A percentile compares a stretch with the other conserved stretches of the same genome.
These are phyloP conservation scores for Ascosphaera aggregata DNA, from an alignment of 2,329 filamentous ascomycete species.

Conservation along the genomic window DNA sequence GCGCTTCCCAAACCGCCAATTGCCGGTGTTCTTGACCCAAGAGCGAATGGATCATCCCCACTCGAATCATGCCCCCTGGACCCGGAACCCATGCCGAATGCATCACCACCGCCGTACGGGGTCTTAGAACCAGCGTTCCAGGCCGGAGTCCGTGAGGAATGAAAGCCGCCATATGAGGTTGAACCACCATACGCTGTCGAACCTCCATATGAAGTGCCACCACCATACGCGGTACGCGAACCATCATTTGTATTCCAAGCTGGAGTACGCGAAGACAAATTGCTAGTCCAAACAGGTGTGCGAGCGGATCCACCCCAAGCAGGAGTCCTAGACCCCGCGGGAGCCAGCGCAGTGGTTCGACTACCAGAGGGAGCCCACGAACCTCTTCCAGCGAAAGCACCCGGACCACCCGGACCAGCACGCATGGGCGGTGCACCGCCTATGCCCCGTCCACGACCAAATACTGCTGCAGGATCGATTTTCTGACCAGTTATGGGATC, in stretches of 20 bases:
- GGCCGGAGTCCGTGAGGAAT: conserved; percentile 46
- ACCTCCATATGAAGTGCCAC: conserved; percentile 39
- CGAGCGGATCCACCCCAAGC: conserved; percentile 34
- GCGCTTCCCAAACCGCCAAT: conserved; percentile 29
- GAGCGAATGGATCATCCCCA: conserved; percentile 42
- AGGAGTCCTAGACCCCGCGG: conserved; percentile 19
- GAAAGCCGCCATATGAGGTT: conserved; percentile 15
- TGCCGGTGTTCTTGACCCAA: conserved; percentile 55
- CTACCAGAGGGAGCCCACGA: conserved; percentile 36
- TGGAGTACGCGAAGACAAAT: conserved; percentile 27
- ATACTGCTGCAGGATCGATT: conserved; percentile 41
- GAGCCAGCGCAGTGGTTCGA: conserved; percentile 41
- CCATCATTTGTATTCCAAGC: conserved; percentile 34
- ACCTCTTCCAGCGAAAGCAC: conserved; percentile 20
- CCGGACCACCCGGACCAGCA: conserved; percentile 24
- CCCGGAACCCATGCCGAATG: conserved; percentile 29
- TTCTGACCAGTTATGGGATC: conserved; percentile 53
- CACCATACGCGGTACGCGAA: conserved; percentile 31
- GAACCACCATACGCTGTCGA: conserved; percentile 48
- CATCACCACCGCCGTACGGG: conserved; percentile 45
- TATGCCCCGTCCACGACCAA: conserved; percentile 19
- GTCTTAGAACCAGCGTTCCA: conserved; percentile 63
- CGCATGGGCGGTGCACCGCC: conserved; percentile 23
- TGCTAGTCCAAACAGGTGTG: conserved; percentile 50
- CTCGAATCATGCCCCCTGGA: conserved; percentile 31